Evolutionary conservation across 768 basidiomycete species (phyloP).

Genomic region (Lentinula boryana): DNA sequence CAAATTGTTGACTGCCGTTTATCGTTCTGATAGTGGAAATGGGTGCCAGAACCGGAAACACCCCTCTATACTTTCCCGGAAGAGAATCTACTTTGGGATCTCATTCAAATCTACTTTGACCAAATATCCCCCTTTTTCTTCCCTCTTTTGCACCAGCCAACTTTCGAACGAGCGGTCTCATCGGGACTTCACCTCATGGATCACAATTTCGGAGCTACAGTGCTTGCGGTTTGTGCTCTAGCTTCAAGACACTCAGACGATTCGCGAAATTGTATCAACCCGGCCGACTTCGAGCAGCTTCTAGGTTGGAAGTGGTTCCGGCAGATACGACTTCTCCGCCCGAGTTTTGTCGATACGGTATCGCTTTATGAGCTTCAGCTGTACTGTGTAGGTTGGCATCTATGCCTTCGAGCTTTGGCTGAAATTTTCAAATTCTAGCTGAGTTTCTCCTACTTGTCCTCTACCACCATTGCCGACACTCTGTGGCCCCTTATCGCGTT

Average conservation of each 20-base stretch:
- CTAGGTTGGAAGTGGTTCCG: constrained; percentile 31
- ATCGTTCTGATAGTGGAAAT: neutral
- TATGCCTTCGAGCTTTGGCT: constrained; percentile 9
- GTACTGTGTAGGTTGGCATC: constrained; percentile 20
- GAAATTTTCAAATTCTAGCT: constrained; percentile 1
- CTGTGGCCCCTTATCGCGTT: constrained; percentile 30
- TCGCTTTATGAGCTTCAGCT: constrained; percentile 34
- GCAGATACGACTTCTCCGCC: constrained; percentile 27
- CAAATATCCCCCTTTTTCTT: constrained; percentile 25
- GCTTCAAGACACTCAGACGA: constrained; percentile 39
- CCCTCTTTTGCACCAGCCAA: constrained; percentile 47
- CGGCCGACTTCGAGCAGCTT: neutral
- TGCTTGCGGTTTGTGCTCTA: constrained; percentile 47
- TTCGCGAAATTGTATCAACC: constrained; percentile 26
- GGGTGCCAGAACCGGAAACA: neutral
- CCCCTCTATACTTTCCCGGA: constrained; percentile 20
- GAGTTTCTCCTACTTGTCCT: constrained; percentile 23
- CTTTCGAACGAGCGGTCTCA: constrained; percentile 36
- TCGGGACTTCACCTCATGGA: neutral
- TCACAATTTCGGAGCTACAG: constrained; percentile 29
- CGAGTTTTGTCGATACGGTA: constrained; percentile 25
- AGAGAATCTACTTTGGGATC: constrained; percentile 26
- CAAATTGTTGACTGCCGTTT: too few species aligned
- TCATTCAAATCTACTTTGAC: constrained; percentile 47
- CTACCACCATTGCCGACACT: constrained; percentile 17